Conservation (phyloP, 306 rosid species). For the Cicer arietinum region DNA sequence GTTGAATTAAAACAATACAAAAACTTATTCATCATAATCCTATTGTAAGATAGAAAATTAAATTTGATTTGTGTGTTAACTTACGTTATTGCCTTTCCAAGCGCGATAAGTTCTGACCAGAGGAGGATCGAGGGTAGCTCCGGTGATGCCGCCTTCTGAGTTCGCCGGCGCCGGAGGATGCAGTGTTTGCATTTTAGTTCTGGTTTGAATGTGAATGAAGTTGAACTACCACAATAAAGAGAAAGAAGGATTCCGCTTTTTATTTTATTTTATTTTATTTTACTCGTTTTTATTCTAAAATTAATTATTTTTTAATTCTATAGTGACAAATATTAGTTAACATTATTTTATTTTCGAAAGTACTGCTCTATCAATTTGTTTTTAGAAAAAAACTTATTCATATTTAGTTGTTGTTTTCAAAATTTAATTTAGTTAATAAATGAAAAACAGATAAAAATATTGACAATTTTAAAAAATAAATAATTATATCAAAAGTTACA, state of each 20-base stretch:
- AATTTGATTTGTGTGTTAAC: conserved; percentile 2
- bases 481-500: too few relatives aligned
- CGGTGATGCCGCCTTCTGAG: not conserved
- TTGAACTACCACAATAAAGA: not conserved
- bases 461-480: too few relatives aligned
- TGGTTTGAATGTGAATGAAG: conserved; percentile 2
- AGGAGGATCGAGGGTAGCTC: conserved; percentile 24
- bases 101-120: conserved; percentile 62
- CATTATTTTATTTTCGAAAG: too few relatives aligned
- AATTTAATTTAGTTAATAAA: too few relatives aligned
- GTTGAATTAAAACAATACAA: not conserved
- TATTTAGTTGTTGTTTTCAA: too few relatives aligned
- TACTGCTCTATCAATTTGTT: too few relatives aligned
- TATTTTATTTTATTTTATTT: too few relatives aligned
- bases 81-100: conserved; percentile 94
- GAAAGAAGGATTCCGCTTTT: not conserved
- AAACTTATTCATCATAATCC: not conserved
- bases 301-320: too few relatives aligned
- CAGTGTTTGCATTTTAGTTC: conserved; percentile 35
- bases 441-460: too few relatives aligned
- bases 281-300: too few relatives aligned
- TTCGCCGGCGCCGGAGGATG: conserved; percentile 52
- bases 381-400: too few relatives aligned
- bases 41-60: not conserved
- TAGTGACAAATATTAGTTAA: too few relatives aligned